These are phyloP conservation scores for Cutaneotrichosporon cavernicola DNA, from an alignment of 1,284 basidiomycete species.

Conservation along the genomic window DNA sequence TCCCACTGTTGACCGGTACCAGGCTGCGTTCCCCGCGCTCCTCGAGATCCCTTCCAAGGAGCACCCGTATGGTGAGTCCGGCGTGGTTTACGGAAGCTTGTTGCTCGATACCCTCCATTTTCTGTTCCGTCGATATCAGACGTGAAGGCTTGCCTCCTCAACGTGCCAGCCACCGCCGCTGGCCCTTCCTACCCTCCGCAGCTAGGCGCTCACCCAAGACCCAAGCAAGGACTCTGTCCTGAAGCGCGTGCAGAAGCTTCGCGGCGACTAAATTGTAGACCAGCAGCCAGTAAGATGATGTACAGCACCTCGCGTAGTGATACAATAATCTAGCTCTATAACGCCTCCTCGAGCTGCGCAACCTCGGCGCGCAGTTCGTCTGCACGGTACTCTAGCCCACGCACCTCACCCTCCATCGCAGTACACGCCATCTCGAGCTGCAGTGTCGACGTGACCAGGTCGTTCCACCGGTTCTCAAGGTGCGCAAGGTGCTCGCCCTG, in stretches of 20 bases:
- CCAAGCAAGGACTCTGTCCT: constrained; percentile 95
- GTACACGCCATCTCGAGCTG: constrained; percentile 53
- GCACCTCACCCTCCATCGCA: constrained; percentile 50
- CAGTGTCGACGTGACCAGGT: constrained; percentile 46
- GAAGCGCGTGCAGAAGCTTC: constrained; percentile 95
- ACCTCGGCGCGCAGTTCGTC: constrained; percentile 43
- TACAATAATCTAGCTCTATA: constrained; percentile 14
- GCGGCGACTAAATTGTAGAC: constrained; percentile 64
- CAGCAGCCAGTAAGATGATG: constrained; percentile 3
- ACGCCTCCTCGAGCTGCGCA: constrained; percentile 33
- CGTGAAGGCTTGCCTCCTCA: background rate
- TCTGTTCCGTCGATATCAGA: background rate
- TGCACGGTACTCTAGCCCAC: constrained; percentile 41
- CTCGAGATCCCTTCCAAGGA: constrained; percentile 80
- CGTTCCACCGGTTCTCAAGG: constrained; percentile 51
- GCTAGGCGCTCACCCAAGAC: constrained; percentile 59
- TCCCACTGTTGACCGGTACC: constrained; percentile 90
- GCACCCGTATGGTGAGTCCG: constrained; percentile 74
- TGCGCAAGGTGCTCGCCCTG: constrained; percentile 45
- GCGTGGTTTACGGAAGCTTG: background rate
- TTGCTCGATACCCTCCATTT: background rate
- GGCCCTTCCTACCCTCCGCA: background rate
- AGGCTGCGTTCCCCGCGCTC: constrained; percentile 92
- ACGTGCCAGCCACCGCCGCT: background rate
- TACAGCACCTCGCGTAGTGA: constrained; percentile 9